Percentiles rank a stretch among this genome's conserved stretches.
Evolutionary conservation across 83 land plant genomes (phyloP).

Genomic region (Diphasiastrum complanatum): DNA sequence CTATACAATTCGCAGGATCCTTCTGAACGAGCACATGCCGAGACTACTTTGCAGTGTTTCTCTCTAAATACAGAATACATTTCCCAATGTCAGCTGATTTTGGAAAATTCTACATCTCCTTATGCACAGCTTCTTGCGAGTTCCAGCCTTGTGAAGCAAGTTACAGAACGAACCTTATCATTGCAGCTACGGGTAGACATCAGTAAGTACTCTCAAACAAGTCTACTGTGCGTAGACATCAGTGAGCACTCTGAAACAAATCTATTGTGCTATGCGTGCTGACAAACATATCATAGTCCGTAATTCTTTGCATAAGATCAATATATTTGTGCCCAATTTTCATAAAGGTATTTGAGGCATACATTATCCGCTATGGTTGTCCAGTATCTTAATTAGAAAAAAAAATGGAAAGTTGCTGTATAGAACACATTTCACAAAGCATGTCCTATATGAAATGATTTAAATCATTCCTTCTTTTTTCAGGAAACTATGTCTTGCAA

Average conservation of each 20-base stretch:
- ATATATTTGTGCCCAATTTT: too few species aligned
- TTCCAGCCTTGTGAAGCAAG: constrained; percentile 18
- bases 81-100: constrained; percentile 6
- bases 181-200: constrained; percentile 27
- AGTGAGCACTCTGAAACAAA: too few species aligned
- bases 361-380: too few species aligned
- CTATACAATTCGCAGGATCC: constrained; percentile 17
- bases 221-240: too few species aligned
- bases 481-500: constrained; percentile 20
- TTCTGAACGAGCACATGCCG: constrained; percentile 10
- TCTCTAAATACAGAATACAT: constrained; percentile 11
- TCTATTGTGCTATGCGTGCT: too few species aligned
- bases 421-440: too few species aligned
- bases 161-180: constrained; percentile 19
- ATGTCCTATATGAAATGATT: not conserved
- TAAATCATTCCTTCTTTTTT: not conserved
- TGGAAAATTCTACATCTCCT: constrained; percentile 14
- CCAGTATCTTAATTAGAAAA: not conserved
- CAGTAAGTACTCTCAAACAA: too few species aligned
- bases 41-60: constrained; percentile 13
- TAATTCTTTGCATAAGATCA: too few species aligned
- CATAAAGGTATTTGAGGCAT: too few species aligned
- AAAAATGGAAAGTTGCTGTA: too few species aligned
- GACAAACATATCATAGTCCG: too few species aligned
- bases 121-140: constrained; percentile 31